Evolutionary conservation across 352 stramenopile species (phyloP), one percentile per base, ranked within the genome.

Genomic region (Phytophthora sp.): DNA sequence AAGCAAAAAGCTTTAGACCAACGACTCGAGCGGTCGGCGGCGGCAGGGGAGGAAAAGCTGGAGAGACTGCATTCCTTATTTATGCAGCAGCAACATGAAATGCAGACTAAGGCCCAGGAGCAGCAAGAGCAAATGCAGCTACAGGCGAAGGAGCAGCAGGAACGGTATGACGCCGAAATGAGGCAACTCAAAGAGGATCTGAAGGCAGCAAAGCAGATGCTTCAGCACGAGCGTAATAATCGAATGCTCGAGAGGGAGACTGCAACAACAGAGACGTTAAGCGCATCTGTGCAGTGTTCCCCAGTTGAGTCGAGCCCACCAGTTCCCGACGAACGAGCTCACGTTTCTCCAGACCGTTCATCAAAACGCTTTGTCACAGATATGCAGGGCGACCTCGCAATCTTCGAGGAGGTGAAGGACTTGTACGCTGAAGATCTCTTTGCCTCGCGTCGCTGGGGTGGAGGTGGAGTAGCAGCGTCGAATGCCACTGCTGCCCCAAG

Each of bases 61-160:
- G 35, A 69, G 17, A 50, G n/a, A 43, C 20, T 69, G 0, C 54
- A 69, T 31, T 18, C 61, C 4, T 46, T 69, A 9, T 21, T 69
- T 27, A 12, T 57, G 30, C 23, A 60, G 46, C 61, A 69, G 12
- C 61, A 69, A 30, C 18, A 65, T 37, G 61, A 65, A 4, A 41
- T 89, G 31, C 84, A 88, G 23, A 27, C 72, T 12, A 80, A 90
- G 42, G 72, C 76, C 6, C 75, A 80, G 17, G 84, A 91, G 34
- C 65, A 91, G 32, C 71, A 78, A 17, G 52, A 76, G 2, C 72
- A 88, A 23, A 82, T 87, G 66, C 34, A 72, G 35, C 2, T n/a
- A 0, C 67, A 79, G 12, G 44, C 49, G 6, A 68, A 66, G 1
- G 56, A 68, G 32, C 63, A 73, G 17, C 59, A 76, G 18, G 23